Percentiles rank a stretch among this genome's conserved stretches.
Conservation (phyloP, 2,329 filamentous ascomycete genomes). For the Cercospora sp. region DNA sequence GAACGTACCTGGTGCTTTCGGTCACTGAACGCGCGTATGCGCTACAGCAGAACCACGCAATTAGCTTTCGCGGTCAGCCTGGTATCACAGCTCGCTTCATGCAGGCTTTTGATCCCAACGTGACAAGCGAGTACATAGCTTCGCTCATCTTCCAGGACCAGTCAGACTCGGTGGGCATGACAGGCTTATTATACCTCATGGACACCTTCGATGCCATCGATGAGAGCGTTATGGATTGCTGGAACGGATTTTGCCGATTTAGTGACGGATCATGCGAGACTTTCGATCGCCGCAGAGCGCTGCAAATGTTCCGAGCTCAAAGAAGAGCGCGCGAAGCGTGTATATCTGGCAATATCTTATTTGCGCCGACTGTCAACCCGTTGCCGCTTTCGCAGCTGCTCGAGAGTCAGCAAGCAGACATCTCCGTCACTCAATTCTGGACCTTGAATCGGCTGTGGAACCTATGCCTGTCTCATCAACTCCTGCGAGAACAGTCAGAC, state of each 20-base stretch:
- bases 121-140: slow-evolving; percentile 35
- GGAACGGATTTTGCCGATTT: slow-evolving; percentile 43
- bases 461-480: slow-evolving; percentile 44
- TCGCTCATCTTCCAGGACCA: slow-evolving; percentile 48
- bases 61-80: slow-evolving; percentile 46
- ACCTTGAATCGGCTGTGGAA: slow-evolving; percentile 47
- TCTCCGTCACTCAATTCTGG: slow-evolving; percentile 48
- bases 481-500: slow-evolving; percentile 40
- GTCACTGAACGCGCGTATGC: slow-evolving; percentile 44
- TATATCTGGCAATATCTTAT: slow-evolving; percentile 43
- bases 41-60: slow-evolving; percentile 45
- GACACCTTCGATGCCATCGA: slow-evolving; percentile 48
- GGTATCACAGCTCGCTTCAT: slow-evolving; percentile 44
- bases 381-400: slow-evolving; percentile 27
- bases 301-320: slow-evolving; percentile 39
- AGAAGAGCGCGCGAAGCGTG: slow-evolving; percentile 31
- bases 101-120: slow-evolving; percentile 43
- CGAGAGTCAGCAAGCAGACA: slow-evolving; percentile 47
- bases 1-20: slow-evolving; percentile 41
- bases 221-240: slow-evolving; percentile 47
- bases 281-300: slow-evolving; percentile 38
- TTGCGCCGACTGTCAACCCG: slow-evolving; percentile 39
- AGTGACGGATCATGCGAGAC: slow-evolving; percentile 37
- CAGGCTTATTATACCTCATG: slow-evolving; percentile 47
- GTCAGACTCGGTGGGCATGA: slow-evolving; percentile 44